Evolutionary conservation across 2,329 filamentous ascomycete species (phyloP), one percentile per base, ranked within the genome.

Genomic region (Cytospora schulzeri): DNA sequence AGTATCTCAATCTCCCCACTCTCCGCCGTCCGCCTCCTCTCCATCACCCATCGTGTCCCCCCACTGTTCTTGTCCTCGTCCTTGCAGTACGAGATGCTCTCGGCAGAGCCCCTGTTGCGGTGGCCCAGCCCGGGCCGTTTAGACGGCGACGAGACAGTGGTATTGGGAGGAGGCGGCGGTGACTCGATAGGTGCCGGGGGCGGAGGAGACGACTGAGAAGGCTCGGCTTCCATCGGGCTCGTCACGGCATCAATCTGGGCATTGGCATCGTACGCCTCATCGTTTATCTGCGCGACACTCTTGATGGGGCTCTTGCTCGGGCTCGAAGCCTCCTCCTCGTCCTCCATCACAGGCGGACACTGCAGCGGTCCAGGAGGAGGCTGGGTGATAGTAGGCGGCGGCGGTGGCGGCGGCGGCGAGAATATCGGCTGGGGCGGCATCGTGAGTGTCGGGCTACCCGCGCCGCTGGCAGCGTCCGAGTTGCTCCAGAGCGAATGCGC

Each of bases 1-100:
- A 90, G 75, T n/a, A 91, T 76, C 71, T 90, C 86, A 63, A 88
- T 76, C 73, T 89, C 83, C 0, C 88, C 89, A 64, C 79, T 84
- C 71, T 91, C 88, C 1, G 81, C 86, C 3, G 87, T 90, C 41
- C 89, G 78, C 60, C 89, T 80, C 41, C 89, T 77, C 74, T 92
- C 90, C 69, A 92, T 78, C 9, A 92, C 84, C 90, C 89, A 92
- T 54, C 88, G 78, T 62, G 81, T 83, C 68, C 84, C 83, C 1
- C 82, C 84, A 11, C 81, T 81, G 38, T 51, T 15, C 22, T 50
- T 57, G 2, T 84, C 80, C 54, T 88, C 85, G 71, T 89, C 87
- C 66, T 83, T 83, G 2, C 83, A 80, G 73, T 92, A 92, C 8
- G 88, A 88, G 38, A 92, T 86, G 67, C 88, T 90, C 69, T 91